Percentiles rank a stretch among this genome's conserved stretches.
Evolutionary conservation across 1,284 basidiomycete species (phyloP).

Genomic region (Apiotrichum veenhuisii): DNA sequence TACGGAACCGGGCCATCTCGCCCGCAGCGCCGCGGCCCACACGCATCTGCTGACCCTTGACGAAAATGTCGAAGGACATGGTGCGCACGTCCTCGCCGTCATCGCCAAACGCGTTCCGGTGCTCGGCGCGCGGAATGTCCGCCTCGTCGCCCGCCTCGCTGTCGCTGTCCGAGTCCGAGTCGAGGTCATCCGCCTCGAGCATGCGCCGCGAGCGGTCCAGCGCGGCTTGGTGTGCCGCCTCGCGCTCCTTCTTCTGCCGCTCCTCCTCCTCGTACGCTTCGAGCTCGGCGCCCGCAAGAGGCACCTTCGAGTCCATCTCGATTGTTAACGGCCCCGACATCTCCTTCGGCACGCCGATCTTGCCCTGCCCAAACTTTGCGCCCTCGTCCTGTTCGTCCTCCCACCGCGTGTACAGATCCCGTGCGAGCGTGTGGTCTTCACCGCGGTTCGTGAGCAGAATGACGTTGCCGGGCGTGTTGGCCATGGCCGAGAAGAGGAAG

Average conservation of each 20-base stretch:
- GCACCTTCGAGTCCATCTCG: conserved; percentile 83
- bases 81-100: conserved; percentile 46
- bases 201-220: conserved; percentile 77
- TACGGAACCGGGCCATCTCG: conserved; percentile 67
- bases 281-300: conserved; percentile 78
- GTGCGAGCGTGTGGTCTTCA: conserved; percentile 74
- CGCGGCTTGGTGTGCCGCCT: conserved; percentile 80
- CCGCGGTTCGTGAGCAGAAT: conserved; percentile 74
- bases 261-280: conserved; percentile 76
- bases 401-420: conserved; percentile 81
- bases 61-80: conserved; percentile 90
- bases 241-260: conserved; percentile 73
- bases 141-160: conserved; percentile 63
- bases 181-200: conserved; percentile 72
- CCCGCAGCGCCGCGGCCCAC: conserved; percentile 53
- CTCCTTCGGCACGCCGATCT: conserved; percentile 76
- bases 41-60: conserved; percentile 86
- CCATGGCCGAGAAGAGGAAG: conserved; percentile 77
- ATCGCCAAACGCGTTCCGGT: conserved; percentile 35
- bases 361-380: conserved; percentile 71
- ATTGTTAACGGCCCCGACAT: conserved; percentile 66
- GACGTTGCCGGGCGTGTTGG: conserved; percentile 72
- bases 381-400: conserved; percentile 60
- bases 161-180: conserved; percentile 62
- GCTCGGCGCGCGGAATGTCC: conserved; percentile 56